These are phyloP conservation scores for Opeltia flavorubescens DNA, from an alignment of 495 filamentous ascomycete genomes.

Conservation along the genomic window DNA sequence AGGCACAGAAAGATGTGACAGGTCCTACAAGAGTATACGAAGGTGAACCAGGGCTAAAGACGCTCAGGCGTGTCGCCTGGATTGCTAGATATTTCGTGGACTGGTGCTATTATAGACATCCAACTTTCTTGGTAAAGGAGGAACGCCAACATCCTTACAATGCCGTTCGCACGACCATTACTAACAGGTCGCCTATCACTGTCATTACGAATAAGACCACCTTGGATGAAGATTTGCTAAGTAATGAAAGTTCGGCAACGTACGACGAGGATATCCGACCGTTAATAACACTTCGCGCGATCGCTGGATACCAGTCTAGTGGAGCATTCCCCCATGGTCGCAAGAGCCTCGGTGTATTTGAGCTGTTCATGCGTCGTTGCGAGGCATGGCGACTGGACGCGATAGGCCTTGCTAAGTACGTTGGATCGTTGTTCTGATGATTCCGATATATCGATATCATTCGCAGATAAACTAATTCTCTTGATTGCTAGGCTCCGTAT, in stretches of 20 bases:
- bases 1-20: background rate
- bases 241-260: no score
- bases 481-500: slow-evolving; percentile 2
- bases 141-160: no score
- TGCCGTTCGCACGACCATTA: no score
- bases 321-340: slow-evolving; percentile 12
- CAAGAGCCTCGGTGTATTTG: slow-evolving; percentile 16
- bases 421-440: background rate
- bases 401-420: background rate
- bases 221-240: no score
- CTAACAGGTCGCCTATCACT: no score
- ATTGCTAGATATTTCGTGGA: slow-evolving; percentile 18
- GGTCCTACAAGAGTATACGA: background rate
- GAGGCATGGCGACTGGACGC: slow-evolving; percentile 22
- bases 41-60: slow-evolving; percentile 20
- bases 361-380: slow-evolving; percentile 21
- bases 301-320: slow-evolving; percentile 12
- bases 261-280: no score
- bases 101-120: slow-evolving; percentile 12
- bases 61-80: slow-evolving; percentile 20
- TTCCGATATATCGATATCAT: background rate
- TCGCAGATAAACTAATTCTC: background rate
- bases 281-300: slow-evolving; percentile 2
- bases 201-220: no score
- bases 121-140: slow-evolving; percentile 4